Percentiles rank a stretch among this genome's conserved stretches.
phyloP scores from a whole-genome alignment of 805 yeast genomes.

The Wilhelminamyces savonicus region DNA sequence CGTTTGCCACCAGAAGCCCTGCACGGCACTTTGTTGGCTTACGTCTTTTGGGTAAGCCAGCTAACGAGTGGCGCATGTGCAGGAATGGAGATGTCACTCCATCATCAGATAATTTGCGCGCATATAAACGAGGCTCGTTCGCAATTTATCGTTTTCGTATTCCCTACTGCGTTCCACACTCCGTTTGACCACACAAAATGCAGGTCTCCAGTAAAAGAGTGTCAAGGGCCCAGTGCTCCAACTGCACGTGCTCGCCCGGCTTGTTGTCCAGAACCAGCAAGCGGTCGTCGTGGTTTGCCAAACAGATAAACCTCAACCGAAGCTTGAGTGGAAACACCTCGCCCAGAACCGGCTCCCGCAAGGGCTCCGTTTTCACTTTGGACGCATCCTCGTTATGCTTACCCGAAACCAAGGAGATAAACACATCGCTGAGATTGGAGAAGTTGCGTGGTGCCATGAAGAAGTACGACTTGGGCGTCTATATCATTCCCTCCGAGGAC shows the following conservation, averaged over 20 bases:
- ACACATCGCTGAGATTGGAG: slow-evolving; percentile 52
- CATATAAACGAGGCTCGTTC: too few species aligned
- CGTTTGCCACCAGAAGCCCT: too few species aligned
- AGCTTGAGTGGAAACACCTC: slow-evolving; percentile 5
- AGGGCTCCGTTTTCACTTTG: slow-evolving; percentile 33
- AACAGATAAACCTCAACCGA: slow-evolving; percentile 20
- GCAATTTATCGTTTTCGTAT: too few species aligned
- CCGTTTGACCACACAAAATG: too few species aligned
- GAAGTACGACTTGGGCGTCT: slow-evolving; percentile 58
- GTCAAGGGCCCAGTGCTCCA: slow-evolving; percentile 47
- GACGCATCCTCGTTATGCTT: slow-evolving; percentile 32
- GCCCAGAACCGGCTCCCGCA: slow-evolving; percentile 25
- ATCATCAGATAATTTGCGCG: too few species aligned
- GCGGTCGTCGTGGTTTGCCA: slow-evolving; percentile 50
- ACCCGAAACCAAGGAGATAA: slow-evolving; percentile 41
- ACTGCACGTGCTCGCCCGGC: slow-evolving; percentile 85
- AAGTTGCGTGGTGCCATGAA: slow-evolving; percentile 60
- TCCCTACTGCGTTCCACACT: too few species aligned
- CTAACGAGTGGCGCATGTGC: too few species aligned
- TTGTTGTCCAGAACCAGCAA: slow-evolving; percentile 60
- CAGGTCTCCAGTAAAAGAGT: slow-evolving; percentile 23
- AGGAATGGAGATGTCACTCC: too few species aligned
- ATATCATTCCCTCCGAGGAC: slow-evolving; percentile 81
- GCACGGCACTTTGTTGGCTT: too few species aligned
- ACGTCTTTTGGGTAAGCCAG: too few species aligned